phyloP scores from a whole-genome alignment of 1,284 basidiomycete species.

The Cerioporus squamosus region DNA sequence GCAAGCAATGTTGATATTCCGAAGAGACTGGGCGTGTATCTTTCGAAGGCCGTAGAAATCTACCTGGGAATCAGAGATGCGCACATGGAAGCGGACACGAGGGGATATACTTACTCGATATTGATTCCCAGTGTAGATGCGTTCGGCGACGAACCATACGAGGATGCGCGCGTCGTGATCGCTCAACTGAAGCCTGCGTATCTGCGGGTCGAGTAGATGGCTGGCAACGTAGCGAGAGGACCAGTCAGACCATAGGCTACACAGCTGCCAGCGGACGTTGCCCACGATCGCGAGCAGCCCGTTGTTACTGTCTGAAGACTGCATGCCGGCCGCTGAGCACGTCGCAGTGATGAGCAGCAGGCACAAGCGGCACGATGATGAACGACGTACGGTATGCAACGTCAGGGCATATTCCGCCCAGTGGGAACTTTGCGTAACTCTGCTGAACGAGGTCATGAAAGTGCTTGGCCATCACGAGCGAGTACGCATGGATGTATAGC shows the following conservation, averaged over 20 bases:
- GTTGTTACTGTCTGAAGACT: neutral
- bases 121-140: neutral
- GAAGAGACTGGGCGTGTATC: too few species aligned
- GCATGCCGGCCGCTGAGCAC: neutral
- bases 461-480: neutral
- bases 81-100: neutral
- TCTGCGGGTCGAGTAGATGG: neutral
- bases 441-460: too few species aligned
- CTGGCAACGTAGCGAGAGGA: neutral
- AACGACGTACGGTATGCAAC: too few species aligned
- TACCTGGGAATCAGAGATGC: neutral
- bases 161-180: neutral
- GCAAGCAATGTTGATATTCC: too few species aligned
- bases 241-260: neutral
- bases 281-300: neutral
- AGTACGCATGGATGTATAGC: neutral
- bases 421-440: too few species aligned
- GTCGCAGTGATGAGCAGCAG: too few species aligned
- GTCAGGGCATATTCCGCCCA: too few species aligned
- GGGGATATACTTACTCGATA: neutral
- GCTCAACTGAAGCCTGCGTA: neutral
- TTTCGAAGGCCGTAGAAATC: too few species aligned
- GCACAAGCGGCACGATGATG: too few species aligned
- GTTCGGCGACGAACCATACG: neutral
- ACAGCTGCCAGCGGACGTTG: neutral